A percentile compares a stretch with the other conserved stretches of the same genome.
phyloP scores from a whole-genome alignment of 2,329 filamentous ascomycete genomes.

The Fusarium newnesense region DNA sequence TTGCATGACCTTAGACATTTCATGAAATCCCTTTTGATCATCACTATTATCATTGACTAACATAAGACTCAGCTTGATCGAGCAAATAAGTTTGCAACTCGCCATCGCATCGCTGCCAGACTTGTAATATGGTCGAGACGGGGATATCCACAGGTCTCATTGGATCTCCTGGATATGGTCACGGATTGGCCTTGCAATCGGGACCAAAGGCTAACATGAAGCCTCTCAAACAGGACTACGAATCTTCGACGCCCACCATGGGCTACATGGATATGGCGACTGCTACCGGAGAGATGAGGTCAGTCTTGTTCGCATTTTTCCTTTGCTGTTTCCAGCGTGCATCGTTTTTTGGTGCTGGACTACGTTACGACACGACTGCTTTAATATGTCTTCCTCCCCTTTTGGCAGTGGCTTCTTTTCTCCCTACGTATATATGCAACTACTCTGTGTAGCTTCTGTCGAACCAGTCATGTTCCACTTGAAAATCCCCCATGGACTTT shows the following conservation, averaged over 20 bases:
- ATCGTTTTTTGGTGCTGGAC: not conserved
- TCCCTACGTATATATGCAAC: not conserved
- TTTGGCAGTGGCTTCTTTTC: not conserved
- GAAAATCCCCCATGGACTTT: not conserved
- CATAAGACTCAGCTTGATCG: not conserved
- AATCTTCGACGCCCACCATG: slow-evolving; percentile 63
- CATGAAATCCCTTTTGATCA: not conserved
- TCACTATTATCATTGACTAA: slow-evolving; percentile 13
- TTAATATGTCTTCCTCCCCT: not conserved
- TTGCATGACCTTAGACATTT: not conserved
- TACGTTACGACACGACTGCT: not conserved
- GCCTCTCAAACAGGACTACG: slow-evolving; percentile 61
- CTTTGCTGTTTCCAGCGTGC: slow-evolving; percentile 21
- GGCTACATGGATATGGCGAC: slow-evolving; percentile 65
- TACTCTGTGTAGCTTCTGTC: not conserved
- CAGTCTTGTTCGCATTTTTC: slow-evolving; percentile 47
- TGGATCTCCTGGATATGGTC: not conserved
- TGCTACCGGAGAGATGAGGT: slow-evolving; percentile 65
- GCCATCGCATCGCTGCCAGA: not conserved
- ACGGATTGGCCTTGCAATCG: slow-evolving; percentile 11
- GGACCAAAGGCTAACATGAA: slow-evolving; percentile 33
- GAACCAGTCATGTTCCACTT: not conserved
- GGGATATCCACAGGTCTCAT: slow-evolving; percentile 7
- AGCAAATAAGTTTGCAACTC: not conserved
- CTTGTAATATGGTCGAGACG: not conserved